phyloP scores from a whole-genome alignment of 2,329 filamentous ascomycete genomes.

The Didymella exigua region DNA sequence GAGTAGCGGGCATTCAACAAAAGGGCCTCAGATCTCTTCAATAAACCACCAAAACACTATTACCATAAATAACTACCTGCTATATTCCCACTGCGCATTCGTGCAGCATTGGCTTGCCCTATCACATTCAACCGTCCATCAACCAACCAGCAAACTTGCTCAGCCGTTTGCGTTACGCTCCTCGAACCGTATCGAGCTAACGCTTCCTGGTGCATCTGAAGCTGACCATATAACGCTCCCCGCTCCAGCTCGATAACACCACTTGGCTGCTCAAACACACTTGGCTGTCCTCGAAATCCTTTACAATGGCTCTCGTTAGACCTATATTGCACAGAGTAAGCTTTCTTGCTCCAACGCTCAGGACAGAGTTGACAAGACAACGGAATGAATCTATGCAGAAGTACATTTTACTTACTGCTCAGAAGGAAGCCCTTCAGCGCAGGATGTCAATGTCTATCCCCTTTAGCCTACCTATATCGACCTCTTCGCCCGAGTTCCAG shows the following conservation, averaged over 20 bases:
- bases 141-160: slow-evolving; percentile 19
- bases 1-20: slow-evolving; percentile 22
- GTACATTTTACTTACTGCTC: slow-evolving; percentile 49
- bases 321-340: slow-evolving; percentile 32
- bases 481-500: slow-evolving; percentile 44
- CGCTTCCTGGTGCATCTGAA: slow-evolving; percentile 17
- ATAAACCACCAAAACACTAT: neutral
- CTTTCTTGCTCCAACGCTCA: neutral
- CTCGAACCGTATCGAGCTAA: slow-evolving; percentile 20
- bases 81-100: slow-evolving; percentile 18
- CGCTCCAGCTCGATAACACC: slow-evolving; percentile 18
- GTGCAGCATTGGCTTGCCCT: slow-evolving; percentile 20
- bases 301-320: slow-evolving; percentile 29
- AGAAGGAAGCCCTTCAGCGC: slow-evolving; percentile 49
- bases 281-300: slow-evolving; percentile 2
- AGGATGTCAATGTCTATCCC: slow-evolving; percentile 47
- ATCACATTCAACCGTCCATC: slow-evolving; percentile 21
- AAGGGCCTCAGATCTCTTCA: slow-evolving; percentile 7
- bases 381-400: slow-evolving; percentile 46
- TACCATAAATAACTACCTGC: neutral
- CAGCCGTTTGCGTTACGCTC: slow-evolving; percentile 18
- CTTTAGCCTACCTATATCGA: slow-evolving; percentile 39
- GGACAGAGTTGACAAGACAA: slow-evolving; percentile 17
- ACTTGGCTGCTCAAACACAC: neutral
- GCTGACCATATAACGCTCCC: slow-evolving; percentile 17